Conservation (phyloP, 1,284 basidiomycete species). For the Pseudozyma thailandica region DNA sequence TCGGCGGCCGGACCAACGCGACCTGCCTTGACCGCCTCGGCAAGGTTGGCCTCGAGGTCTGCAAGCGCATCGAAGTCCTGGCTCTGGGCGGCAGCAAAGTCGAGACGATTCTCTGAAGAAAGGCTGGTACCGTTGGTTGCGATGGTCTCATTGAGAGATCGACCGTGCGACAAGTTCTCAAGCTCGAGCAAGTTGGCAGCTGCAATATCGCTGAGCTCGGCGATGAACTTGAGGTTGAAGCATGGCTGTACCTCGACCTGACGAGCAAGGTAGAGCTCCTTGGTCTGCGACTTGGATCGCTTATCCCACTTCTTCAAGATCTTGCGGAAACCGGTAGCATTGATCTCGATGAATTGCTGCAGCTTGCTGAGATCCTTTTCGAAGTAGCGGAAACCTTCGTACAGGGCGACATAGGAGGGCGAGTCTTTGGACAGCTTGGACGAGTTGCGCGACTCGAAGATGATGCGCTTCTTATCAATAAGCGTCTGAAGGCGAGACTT, state of each 20-base stretch:
- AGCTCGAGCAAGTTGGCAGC: constrained; percentile 91
- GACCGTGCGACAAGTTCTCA: constrained; percentile 73
- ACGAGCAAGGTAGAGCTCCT: constrained; percentile 93
- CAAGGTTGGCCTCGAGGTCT: constrained; percentile 63
- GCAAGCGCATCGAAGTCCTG: constrained; percentile 58
- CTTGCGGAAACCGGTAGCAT: constrained; percentile 96
- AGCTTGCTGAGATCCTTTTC: constrained; percentile 96
- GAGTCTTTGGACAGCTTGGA: constrained; percentile 61
- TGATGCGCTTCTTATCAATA: constrained; percentile 86
- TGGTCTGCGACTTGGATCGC: constrained; percentile 89
- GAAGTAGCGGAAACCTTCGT: constrained; percentile 93
- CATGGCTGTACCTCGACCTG: constrained; percentile 93
- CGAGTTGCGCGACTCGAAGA: constrained; percentile 46
- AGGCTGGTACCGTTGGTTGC: constrained; percentile 41
- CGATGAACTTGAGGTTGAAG: constrained; percentile 91
- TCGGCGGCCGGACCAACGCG: constrained; percentile 50
- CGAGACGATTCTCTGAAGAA: constrained; percentile 57
- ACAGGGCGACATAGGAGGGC: constrained; percentile 73
- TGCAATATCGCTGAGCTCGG: constrained; percentile 93
- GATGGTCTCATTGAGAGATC: constrained; percentile 31
- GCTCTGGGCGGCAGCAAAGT: constrained; percentile 62
- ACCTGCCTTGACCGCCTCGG: constrained; percentile 53
- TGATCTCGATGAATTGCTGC: constrained; percentile 97
- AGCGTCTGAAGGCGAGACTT: constrained; percentile 88
- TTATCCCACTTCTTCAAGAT: constrained; percentile 99